Conservation (phyloP, 164 flowering plant genomes). For the Stephania cephalantha region DNA sequence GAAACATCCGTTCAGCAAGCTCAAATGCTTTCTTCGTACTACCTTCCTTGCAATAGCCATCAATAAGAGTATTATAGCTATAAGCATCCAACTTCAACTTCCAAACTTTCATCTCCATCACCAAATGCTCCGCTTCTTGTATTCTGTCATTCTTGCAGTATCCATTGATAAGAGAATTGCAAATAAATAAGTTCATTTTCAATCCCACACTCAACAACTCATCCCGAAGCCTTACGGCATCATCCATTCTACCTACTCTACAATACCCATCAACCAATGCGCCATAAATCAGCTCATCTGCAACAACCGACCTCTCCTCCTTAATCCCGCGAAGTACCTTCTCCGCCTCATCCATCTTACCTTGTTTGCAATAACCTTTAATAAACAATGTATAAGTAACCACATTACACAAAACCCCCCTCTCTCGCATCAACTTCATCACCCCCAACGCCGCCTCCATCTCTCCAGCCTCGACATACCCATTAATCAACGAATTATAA, state of each 20-base stretch:
- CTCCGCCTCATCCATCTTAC: constrained; percentile 65
- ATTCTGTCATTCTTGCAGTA: constrained; percentile 63
- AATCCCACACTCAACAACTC: constrained; percentile 62
- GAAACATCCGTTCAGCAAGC: constrained; percentile 53
- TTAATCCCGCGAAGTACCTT: constrained; percentile 40
- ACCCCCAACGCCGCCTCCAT: constrained; percentile 48
- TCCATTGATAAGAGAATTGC: constrained; percentile 71
- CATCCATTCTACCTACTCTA: constrained; percentile 54
- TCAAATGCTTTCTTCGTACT: constrained; percentile 39
- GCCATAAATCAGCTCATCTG: constrained; percentile 67
- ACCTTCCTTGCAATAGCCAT: constrained; percentile 68
- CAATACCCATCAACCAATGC: constrained; percentile 69
- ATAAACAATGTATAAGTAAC: constrained; percentile 60
- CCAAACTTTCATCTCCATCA: constrained; percentile 45
- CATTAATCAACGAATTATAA: constrained; percentile 70
- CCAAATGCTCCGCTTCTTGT: constrained; percentile 43
- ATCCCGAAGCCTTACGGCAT: constrained; percentile 58
- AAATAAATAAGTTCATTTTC: constrained; percentile 50
- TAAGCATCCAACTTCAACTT: constrained; percentile 58
- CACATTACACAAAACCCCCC: constrained; percentile 39
- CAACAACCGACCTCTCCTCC: constrained; percentile 26
- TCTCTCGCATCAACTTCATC: constrained; percentile 46
- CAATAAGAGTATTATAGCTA: constrained; percentile 59
- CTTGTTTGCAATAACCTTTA: constrained; percentile 63
- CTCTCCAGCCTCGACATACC: constrained; percentile 53